Evolutionary conservation across 805 yeast genomes (phyloP).

Genomic region (Candida peoriensis): DNA sequence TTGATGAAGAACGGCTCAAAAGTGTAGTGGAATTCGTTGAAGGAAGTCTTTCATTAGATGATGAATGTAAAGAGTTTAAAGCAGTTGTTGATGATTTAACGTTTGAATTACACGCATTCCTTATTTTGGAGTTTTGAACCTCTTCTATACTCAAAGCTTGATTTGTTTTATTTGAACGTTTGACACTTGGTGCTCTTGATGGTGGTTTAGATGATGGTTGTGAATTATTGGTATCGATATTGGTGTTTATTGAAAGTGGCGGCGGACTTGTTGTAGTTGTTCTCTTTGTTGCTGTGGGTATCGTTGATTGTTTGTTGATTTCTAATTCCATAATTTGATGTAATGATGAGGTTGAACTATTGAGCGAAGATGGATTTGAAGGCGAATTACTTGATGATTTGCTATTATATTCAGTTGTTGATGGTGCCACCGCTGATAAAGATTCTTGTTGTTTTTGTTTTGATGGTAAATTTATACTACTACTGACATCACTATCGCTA

Average conservation of each 20-base stretch:
- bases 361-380: conserved; percentile 1
- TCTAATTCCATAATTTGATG: background rate
- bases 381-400: background rate
- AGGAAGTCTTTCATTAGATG: conserved; percentile 4
- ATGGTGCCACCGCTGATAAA: background rate
- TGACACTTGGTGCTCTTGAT: conserved; percentile 14
- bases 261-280: background rate
- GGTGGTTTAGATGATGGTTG: conserved; percentile 8
- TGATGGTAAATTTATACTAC: background rate
- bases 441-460: background rate
- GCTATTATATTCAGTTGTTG: background rate
- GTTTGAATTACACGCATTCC: background rate
- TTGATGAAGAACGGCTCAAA: conserved; percentile 21
- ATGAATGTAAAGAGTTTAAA: conserved; percentile 9
- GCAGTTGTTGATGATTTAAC: background rate
- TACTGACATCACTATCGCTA: background rate
- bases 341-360: conserved; percentile 1
- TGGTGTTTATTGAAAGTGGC: background rate
- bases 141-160: no score
- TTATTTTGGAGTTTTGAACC: conserved; percentile 1
- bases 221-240: background rate
- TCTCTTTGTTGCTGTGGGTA: background rate
- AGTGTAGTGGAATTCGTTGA: conserved; percentile 7
- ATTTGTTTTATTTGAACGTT: conserved; percentile 4
- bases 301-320: background rate